phyloP scores from a whole-genome alignment of 116 monocot species.

The Cymodocea nodosa region DNA sequence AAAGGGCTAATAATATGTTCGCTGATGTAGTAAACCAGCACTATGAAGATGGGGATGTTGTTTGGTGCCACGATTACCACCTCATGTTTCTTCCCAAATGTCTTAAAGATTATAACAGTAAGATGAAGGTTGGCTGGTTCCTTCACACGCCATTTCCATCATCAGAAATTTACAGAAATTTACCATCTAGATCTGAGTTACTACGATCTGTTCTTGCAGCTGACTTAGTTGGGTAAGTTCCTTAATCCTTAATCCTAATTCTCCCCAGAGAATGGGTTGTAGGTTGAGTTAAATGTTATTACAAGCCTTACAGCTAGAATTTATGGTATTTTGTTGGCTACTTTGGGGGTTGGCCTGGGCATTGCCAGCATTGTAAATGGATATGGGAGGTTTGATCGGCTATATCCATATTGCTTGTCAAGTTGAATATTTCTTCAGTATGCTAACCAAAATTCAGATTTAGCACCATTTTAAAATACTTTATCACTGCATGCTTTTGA shows the following conservation, averaged over 20 bases:
- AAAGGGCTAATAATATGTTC: constrained; percentile 92
- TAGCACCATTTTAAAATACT: no score
- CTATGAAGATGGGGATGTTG: constrained; percentile 93
- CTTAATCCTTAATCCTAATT: neutral
- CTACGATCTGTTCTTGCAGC: constrained; percentile 93
- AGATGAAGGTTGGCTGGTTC: constrained; percentile 98
- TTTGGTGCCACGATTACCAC: constrained; percentile 99
- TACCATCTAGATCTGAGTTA: constrained; percentile 87
- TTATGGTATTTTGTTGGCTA: no score
- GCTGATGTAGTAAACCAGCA: constrained; percentile 85
- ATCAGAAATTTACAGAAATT: constrained; percentile 84
- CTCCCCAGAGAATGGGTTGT: neutral
- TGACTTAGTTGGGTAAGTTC: constrained; percentile 90
- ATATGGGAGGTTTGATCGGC: no score
- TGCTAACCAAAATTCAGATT: no score
- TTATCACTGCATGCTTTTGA: no score
- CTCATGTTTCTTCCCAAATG: constrained; percentile 95
- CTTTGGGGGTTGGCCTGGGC: no score
- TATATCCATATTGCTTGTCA: no score
- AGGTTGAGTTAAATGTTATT: neutral
- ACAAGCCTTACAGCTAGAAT: no score
- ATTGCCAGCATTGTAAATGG: no score
- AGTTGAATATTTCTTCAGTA: no score
- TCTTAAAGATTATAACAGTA: constrained; percentile 73
- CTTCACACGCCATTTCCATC: constrained; percentile 98